Percentiles rank a stretch among this genome's conserved stretches.
Evolutionary conservation across 108 stramenopile species (phyloP).

Genomic region (Cyclotella distinguenda): DNA sequence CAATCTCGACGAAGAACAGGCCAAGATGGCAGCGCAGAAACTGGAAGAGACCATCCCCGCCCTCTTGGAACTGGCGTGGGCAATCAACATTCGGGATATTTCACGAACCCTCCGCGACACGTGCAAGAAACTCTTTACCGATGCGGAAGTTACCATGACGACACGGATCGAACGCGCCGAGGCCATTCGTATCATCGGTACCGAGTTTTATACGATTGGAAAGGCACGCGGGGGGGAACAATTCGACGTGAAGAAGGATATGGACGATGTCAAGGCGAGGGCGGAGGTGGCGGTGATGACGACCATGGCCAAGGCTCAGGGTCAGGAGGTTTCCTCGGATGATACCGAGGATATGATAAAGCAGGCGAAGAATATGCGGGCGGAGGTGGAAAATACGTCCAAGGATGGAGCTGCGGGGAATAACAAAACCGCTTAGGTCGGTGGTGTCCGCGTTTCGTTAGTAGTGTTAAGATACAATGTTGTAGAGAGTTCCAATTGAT

Average conservation of each 20-base stretch:
- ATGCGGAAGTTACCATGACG: constrained; percentile 63
- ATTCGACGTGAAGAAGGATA: constrained; percentile 36
- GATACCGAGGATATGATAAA: constrained; percentile 85
- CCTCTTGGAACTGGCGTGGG: constrained; percentile 78
- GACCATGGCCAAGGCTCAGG: constrained; percentile 88
- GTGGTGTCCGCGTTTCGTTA: no score
- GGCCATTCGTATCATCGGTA: constrained; percentile 67
- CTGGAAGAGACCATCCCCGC: constrained; percentile 73
- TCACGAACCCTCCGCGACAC: constrained; percentile 65
- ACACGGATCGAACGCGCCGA: constrained; percentile 68
- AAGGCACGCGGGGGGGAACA: constrained; percentile 47
- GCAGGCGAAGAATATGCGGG: constrained; percentile 58
- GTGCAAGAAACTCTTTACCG: constrained; percentile 79
- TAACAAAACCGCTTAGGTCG: no score
- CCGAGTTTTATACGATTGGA: constrained; percentile 72
- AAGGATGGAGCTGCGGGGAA: constrained; percentile 1
- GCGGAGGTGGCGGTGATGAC: constrained; percentile 88
- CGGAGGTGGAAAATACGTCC: constrained; percentile 18
- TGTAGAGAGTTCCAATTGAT: no score
- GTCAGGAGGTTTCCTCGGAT: constrained; percentile 79
- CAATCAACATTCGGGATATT: constrained; percentile 82
- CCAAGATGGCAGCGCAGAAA: constrained; percentile 60
- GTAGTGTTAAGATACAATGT: no score
- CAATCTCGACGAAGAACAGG: constrained; percentile 56
- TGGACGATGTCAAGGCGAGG: constrained; percentile 76